Conservation (phyloP, 441 rosid genomes). For the Raphanus hybrid region DNA sequence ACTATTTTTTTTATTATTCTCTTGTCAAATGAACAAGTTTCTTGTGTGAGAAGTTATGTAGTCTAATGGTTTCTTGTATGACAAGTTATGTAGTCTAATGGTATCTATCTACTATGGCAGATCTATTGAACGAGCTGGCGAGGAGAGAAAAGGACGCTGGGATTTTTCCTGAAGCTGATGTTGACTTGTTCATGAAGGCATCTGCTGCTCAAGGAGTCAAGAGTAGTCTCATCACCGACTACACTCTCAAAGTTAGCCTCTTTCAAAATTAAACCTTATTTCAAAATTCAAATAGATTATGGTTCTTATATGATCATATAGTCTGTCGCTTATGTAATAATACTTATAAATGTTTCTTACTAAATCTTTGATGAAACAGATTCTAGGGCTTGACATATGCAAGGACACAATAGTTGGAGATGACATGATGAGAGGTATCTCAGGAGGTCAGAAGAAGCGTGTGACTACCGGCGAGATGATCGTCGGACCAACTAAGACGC, state of each 20-base stretch:
- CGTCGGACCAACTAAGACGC: constrained; percentile 89
- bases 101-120: constrained; percentile 33
- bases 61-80: background rate
- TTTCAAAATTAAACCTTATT: constrained; percentile 3
- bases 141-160: constrained; percentile 69
- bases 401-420: constrained; percentile 91
- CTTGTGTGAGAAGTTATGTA: background rate
- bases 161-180: constrained; percentile 67
- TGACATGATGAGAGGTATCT: constrained; percentile 83
- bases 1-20: background rate
- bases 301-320: background rate
- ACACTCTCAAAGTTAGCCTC: constrained; percentile 62
- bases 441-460: constrained; percentile 93
- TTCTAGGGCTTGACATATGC: constrained; percentile 90
- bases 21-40: background rate
- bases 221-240: constrained; percentile 70
- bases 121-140: constrained; percentile 62
- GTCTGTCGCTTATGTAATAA: too few relatives aligned
- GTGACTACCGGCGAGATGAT: constrained; percentile 97
- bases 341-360: too few relatives aligned
- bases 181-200: constrained; percentile 81
- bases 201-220: constrained; percentile 72
- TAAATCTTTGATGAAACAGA: constrained; percentile 45
- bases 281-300: background rate
- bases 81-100: background rate